Evolutionary conservation across 1,139 yeast genomes (phyloP).

Genomic region (Blastobotrys petasosporus): DNA sequence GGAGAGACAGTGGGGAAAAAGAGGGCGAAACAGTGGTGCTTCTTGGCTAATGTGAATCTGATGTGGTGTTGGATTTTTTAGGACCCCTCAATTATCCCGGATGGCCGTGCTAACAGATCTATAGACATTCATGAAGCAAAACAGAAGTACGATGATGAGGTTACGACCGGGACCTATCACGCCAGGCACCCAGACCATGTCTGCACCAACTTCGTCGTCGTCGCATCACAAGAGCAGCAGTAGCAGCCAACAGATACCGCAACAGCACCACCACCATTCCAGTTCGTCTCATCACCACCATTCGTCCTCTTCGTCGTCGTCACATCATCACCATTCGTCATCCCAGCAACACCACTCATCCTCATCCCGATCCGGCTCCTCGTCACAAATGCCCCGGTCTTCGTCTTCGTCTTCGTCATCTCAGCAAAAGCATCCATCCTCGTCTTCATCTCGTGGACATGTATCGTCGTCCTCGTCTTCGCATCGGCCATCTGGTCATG

Average conservation of each 20-base stretch:
- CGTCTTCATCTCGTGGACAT: background rate
- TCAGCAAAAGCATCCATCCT: background rate
- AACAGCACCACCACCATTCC: background rate
- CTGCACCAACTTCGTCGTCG: background rate
- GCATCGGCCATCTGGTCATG: no score
- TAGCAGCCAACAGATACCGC: slow-evolving; percentile 3
- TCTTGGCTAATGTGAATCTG: no score
- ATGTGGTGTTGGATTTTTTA: background rate
- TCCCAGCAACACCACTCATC: background rate
- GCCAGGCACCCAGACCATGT: background rate
- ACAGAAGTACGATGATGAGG: slow-evolving; percentile 25
- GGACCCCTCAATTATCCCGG: no score
- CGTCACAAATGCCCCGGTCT: background rate
- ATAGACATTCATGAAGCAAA: slow-evolving; percentile 27
- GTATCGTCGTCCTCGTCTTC: no score
- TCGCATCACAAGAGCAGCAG: background rate
- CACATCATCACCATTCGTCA: background rate
- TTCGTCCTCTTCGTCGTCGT: background rate
- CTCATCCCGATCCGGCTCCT: background rate
- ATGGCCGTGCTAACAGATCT: slow-evolving; percentile 5
- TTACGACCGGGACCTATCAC: slow-evolving; percentile 27
- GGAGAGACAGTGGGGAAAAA: no score
- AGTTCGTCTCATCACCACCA: background rate
- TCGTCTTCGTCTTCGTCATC: background rate
- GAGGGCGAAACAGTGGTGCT: no score